phyloP scores from a whole-genome alignment of 257 asterid species.

The Solanum acaule region DNA sequence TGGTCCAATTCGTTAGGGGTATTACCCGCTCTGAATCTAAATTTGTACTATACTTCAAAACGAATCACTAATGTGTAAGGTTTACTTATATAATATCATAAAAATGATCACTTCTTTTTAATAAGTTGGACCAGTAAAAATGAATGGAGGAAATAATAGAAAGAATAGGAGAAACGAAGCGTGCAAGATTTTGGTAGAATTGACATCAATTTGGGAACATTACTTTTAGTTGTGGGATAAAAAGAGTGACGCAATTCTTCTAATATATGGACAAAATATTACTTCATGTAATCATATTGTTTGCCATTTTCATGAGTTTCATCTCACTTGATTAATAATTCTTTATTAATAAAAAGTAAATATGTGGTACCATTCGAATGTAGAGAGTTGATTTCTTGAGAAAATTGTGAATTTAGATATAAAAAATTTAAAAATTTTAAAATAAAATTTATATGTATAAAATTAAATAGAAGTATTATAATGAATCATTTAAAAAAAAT shows the following conservation, averaged over 20 bases:
- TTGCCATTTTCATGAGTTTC: not conserved
- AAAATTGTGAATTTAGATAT: too few species aligned
- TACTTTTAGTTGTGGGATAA: not conserved
- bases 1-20: not conserved
- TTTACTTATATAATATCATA: too few species aligned
- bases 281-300: not conserved
- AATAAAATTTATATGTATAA: not conserved
- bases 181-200: not conserved
- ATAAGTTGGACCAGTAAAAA: too few species aligned
- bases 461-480: too few species aligned
- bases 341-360: not conserved
- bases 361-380: not conserved
- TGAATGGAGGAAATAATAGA: not conserved
- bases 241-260: not conserved
- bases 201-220: not conserved
- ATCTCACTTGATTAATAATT: not conserved
- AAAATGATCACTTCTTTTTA: too few species aligned
- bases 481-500: too few species aligned
- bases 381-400: too few species aligned
- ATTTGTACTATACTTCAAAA: not conserved
- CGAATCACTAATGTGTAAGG: not conserved
- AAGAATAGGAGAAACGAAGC: not conserved
- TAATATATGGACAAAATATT: not conserved
- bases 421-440: too few species aligned
- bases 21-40: fast-evolving